Evolutionary conservation across 148 eudicot species (phyloP).

Genomic region (Euryodendron excelsum): DNA sequence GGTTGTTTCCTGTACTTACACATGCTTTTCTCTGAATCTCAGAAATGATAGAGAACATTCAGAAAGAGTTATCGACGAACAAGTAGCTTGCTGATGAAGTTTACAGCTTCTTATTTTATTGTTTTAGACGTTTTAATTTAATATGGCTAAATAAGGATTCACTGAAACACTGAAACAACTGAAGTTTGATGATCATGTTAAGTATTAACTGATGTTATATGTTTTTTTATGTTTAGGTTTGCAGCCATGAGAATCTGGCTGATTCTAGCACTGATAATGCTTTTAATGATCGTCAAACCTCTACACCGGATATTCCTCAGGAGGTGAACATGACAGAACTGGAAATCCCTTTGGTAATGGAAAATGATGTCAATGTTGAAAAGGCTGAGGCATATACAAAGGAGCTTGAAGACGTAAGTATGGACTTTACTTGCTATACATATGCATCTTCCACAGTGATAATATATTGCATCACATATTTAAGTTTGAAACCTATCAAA

Average conservation of each 20-base stretch:
- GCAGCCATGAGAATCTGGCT: slow-evolving; percentile 18
- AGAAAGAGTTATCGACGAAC: slow-evolving; percentile 28
- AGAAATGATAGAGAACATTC: slow-evolving; percentile 42
- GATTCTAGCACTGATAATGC: slow-evolving; percentile 25
- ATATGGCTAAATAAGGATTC: neutral
- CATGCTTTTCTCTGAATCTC: slow-evolving; percentile 21
- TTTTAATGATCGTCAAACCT: slow-evolving; percentile 16
- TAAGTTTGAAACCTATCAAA: neutral
- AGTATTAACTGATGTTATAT: neutral
- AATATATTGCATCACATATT: neutral
- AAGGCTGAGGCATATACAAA: slow-evolving; percentile 78
- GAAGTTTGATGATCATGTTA: neutral
- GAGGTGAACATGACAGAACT: slow-evolving; percentile 38
- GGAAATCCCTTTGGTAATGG: slow-evolving; percentile 34
- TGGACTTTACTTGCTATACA: neutral
- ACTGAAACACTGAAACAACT: neutral
- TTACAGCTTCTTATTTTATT: neutral
- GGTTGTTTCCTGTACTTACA: slow-evolving; percentile 13
- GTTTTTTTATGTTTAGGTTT: slow-evolving; percentile 36
- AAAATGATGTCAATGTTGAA: slow-evolving; percentile 56
- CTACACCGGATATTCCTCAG: slow-evolving; percentile 29
- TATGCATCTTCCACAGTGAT: neutral
- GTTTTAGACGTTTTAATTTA: neutral
- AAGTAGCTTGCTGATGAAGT: slow-evolving; percentile 33
- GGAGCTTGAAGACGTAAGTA: slow-evolving; percentile 80